phyloP scores from a whole-genome alignment of 164 flowering plant species.

The Vitis labrusca region DNA sequence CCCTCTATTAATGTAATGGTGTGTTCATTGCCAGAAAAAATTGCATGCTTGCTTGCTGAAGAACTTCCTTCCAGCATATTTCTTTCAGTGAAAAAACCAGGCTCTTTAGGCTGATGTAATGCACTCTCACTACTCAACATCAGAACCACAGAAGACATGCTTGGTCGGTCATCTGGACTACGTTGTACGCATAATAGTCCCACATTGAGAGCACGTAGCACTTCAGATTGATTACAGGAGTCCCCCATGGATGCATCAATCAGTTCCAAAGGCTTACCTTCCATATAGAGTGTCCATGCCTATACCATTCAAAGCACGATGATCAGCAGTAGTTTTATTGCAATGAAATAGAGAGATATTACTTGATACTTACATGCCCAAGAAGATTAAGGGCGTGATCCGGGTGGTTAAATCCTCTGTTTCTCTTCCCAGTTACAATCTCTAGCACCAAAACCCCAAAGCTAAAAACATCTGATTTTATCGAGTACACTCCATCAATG shows the following conservation, averaged over 20 bases:
- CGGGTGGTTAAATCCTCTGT: constrained; percentile 10
- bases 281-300: constrained; percentile 27
- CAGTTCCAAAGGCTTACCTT: constrained; percentile 17
- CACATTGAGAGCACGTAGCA: constrained; percentile 22
- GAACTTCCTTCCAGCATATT: neutral
- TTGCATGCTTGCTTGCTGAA: neutral
- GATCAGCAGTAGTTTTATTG: neutral
- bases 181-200: constrained; percentile 29
- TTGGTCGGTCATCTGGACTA: constrained; percentile 24
- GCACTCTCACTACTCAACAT: constrained; percentile 15
- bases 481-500: constrained; percentile 19
- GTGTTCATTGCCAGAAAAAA: neutral
- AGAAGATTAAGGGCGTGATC: constrained; percentile 18
- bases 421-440: constrained; percentile 18
- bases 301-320: neutral
- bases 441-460: constrained; percentile 24
- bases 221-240: neutral
- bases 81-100: constrained; percentile 5
- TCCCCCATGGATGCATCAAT: constrained; percentile 15
- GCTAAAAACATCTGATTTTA: constrained; percentile 23
- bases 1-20: neutral
- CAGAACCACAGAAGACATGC: constrained; percentile 22
- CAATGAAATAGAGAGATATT: neutral
- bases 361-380: constrained; percentile 14
- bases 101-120: constrained; percentile 2